Evolutionary conservation across 2,329 filamentous ascomycete genomes (phyloP), one percentile per base, ranked within the genome.

Genomic region (Hirsutella rhossiliensis): DNA sequence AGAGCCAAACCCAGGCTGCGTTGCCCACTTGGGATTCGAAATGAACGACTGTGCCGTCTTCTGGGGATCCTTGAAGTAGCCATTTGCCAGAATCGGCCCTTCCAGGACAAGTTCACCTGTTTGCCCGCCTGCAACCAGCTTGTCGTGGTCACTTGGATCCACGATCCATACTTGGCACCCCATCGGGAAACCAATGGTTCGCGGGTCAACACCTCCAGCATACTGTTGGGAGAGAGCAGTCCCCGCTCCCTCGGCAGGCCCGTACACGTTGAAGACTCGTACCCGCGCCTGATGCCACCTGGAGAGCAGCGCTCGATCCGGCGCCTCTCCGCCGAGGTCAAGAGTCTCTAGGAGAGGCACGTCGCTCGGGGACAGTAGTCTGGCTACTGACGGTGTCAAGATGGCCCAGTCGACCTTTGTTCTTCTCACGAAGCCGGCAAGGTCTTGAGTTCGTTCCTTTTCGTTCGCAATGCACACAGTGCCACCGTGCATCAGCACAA

Each of bases 1-100:
- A 15, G 41, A 11, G 4, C 18, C 5, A 18, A n/a, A 13, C 8
- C 8, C 34, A 17, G 34, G n/a, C 4, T 4, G n/a, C n/a, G 8
- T 17, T 13, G 32, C 53, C 51, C 43, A 70, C 66, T 20, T 70
- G 52, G 46, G 75, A 73, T 68, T 18, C 73, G 63, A n/a, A 59
- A 54, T 18, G 34, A 13, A 48, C 7, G 42, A 23, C 19, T 5
- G 18, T 1, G 7, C 55, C 3, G 55, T 58, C 43, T 47, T 50
- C 11, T 43, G 45, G 0, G 40, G 37, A 18, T 55, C 47, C 5
- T 46, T 43, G 12, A 58, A 45, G 32, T 53, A 62, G 4, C 53
- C 55, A 1, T 48, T 41, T 5, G 47, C 50, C 3, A 61, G 41
- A 2, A 51, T 40, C 3, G 52, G 52, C 0, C 55, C 55, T 36